Evolutionary conservation across 2,329 filamentous ascomycete genomes (phyloP).

Genomic region (Phaeosphaeriaceae sp.): DNA sequence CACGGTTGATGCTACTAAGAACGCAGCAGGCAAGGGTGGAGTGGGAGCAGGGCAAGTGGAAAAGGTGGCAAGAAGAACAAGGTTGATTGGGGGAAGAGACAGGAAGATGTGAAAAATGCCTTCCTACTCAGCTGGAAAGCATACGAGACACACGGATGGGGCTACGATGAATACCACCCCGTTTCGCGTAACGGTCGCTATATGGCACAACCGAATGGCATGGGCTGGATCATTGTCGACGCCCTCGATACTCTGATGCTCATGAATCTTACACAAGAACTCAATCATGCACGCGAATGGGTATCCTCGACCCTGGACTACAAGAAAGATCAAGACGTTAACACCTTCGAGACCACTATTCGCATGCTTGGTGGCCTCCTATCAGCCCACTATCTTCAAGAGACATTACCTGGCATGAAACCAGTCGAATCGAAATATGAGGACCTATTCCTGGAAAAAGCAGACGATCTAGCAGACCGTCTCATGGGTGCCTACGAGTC

Average conservation of each 20-base stretch:
- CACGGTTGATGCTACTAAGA: conserved; percentile 46
- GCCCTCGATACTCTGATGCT: conserved; percentile 95
- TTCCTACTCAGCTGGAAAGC: conserved; percentile 92
- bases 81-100: conserved; percentile 77
- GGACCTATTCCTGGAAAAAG: conserved; percentile 95
- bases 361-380: conserved; percentile 94
- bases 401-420: conserved; percentile 78
- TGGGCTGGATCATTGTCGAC: conserved; percentile 99
- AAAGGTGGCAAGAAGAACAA: conserved; percentile 34
- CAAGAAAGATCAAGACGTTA: conserved; percentile 93
- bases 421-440: conserved; percentile 76
- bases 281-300: conserved; percentile 88
- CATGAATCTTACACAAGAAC: conserved; percentile 91
- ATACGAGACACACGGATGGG: conserved; percentile 94
- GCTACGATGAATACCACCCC: conserved; percentile 87
- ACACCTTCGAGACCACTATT: conserved; percentile 97
- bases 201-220: conserved; percentile 80
- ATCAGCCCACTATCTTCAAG: conserved; percentile 94
- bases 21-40: conserved; percentile 45
- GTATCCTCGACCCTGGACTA: conserved; percentile 80
- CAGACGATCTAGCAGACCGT: conserved; percentile 87
- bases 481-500: conserved; percentile 88
- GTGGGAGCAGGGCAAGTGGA: conserved; percentile 37
- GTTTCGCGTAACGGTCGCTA: conserved; percentile 77
- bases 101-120: conserved; percentile 83